phyloP scores from a whole-genome alignment of 768 basidiomycete species.

The Russula compacta region DNA sequence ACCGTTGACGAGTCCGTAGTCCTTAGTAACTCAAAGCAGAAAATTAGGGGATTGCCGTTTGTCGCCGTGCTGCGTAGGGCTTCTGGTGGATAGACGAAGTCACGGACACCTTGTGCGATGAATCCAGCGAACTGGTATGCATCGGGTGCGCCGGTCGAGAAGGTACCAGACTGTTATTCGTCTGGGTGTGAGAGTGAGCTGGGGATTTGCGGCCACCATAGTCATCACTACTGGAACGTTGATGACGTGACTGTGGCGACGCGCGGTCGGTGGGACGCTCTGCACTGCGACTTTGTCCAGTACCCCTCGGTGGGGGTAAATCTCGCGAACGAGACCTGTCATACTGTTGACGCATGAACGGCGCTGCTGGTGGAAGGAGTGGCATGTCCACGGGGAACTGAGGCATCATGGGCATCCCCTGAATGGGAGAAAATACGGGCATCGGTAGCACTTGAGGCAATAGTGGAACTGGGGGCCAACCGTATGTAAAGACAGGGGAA shows the following conservation, averaged over 20 bases:
- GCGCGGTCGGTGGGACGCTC: constrained; percentile 13
- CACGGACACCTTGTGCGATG: neutral
- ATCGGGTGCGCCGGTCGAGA: neutral
- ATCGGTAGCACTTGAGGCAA: constrained; percentile 13
- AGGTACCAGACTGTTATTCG: neutral
- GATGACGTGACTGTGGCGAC: constrained; percentile 9
- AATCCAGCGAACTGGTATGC: neutral
- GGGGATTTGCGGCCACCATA: neutral
- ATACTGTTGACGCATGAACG: constrained; percentile 21
- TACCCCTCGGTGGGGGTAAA: neutral
- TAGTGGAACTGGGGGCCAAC: constrained; percentile 6
- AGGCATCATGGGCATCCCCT: constrained; percentile 15
- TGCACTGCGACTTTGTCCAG: constrained; percentile 9
- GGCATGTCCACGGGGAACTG: constrained; percentile 19
- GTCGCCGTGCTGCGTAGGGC: neutral
- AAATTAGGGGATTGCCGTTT: constrained; percentile 11
- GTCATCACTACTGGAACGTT: constrained; percentile 18
- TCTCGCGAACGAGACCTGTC: constrained; percentile 9
- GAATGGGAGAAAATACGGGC: constrained; percentile 11
- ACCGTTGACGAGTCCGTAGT: neutral
- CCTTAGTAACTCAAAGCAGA: constrained; percentile 9
- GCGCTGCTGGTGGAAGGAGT: constrained; percentile 20
- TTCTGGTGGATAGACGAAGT: neutral
- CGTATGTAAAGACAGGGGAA: constrained; percentile 8
- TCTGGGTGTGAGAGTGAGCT: neutral